phyloP scores from a whole-genome alignment of 2,329 filamentous ascomycete species.

The Venturiaceae sp. region DNA sequence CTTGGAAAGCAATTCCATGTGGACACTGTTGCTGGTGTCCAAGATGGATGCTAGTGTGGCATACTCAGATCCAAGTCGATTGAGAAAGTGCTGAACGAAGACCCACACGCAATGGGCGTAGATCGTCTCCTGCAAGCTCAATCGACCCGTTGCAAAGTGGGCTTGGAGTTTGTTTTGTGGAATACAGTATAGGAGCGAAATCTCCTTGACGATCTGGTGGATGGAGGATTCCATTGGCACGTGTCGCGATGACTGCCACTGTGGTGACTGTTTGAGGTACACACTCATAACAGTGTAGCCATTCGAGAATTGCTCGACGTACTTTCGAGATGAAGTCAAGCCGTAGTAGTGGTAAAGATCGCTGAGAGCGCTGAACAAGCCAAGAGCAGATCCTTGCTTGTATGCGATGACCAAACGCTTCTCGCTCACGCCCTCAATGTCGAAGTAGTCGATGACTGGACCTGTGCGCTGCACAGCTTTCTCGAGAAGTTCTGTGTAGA shows the following conservation, averaged over 20 bases:
- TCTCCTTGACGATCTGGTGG: constrained; percentile 97
- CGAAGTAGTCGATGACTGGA: constrained; percentile 95
- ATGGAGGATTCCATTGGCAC: constrained; percentile 91
- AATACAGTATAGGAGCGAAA: constrained; percentile 93
- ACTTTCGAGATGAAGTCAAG: constrained; percentile 90
- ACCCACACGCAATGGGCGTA: constrained; percentile 98
- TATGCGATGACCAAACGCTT: constrained; percentile 93
- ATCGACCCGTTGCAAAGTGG: constrained; percentile 73
- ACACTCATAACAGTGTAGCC: constrained; percentile 95
- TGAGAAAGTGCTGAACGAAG: constrained; percentile 95
- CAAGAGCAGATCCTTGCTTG: constrained; percentile 82
- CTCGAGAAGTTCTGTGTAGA: constrained; percentile 91
- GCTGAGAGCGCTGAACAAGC: constrained; percentile 88
- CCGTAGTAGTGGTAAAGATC: constrained; percentile 99
- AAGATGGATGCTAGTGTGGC: constrained; percentile 74
- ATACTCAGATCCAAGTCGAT: constrained; percentile 87
- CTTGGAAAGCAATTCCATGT: constrained; percentile 82
- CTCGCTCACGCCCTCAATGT: constrained; percentile 83
- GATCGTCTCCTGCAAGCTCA: constrained; percentile 92
- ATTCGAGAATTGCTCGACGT: constrained; percentile 94
- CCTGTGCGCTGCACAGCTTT: constrained; percentile 76
- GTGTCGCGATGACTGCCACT: constrained; percentile 35
- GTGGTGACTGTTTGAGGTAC: constrained; percentile 62
- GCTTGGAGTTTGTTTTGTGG: constrained; percentile 93
- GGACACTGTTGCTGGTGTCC: constrained; percentile 69